Conservation (phyloP, 2,329 filamentous ascomycete genomes). For the Ilyonectria destructans region DNA sequence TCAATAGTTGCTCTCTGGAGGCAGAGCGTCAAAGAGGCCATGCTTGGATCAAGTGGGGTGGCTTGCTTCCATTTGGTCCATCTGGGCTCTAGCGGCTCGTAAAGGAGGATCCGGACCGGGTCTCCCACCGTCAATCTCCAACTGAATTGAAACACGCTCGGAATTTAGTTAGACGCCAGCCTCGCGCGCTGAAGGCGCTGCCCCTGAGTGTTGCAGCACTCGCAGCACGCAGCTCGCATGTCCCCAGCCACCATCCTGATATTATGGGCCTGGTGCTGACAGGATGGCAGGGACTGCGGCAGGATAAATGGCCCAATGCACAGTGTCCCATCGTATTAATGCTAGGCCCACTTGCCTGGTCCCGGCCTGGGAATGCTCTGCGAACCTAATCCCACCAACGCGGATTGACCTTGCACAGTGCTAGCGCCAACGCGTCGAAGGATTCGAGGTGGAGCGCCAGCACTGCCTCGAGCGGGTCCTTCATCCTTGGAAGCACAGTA, state of each 20-base stretch:
- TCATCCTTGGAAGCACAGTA: not conserved
- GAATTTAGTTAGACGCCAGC: not conserved
- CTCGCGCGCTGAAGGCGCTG: not conserved
- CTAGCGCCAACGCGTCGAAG: not conserved
- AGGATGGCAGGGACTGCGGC: not conserved
- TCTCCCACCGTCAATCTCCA: constrained; percentile 21
- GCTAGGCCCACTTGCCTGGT: not conserved
- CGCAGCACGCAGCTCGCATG: not conserved
- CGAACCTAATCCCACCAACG: not conserved
- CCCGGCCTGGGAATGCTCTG: constrained; percentile 14
- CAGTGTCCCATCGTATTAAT: constrained; percentile 3
- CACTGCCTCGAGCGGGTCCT: not conserved
- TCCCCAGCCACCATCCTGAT: constrained; percentile 8
- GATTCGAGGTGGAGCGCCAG: not conserved
- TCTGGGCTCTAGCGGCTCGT: not conserved
- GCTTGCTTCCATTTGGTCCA: not conserved
- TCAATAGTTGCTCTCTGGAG: constrained; percentile 36
- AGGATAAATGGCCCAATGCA: constrained; percentile 11
- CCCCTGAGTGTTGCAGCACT: constrained; percentile 27
- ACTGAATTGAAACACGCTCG: constrained; percentile 20
- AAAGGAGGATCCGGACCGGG: not conserved
- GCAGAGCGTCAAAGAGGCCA: constrained; percentile 25
- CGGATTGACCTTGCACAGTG: not conserved
- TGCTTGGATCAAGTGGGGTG: constrained; percentile 12
- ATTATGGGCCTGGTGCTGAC: not conserved